These are phyloP conservation scores for Rhododendron kiyosumense DNA, from an alignment of 148 eudicot genomes.

Conservation along the genomic window DNA sequence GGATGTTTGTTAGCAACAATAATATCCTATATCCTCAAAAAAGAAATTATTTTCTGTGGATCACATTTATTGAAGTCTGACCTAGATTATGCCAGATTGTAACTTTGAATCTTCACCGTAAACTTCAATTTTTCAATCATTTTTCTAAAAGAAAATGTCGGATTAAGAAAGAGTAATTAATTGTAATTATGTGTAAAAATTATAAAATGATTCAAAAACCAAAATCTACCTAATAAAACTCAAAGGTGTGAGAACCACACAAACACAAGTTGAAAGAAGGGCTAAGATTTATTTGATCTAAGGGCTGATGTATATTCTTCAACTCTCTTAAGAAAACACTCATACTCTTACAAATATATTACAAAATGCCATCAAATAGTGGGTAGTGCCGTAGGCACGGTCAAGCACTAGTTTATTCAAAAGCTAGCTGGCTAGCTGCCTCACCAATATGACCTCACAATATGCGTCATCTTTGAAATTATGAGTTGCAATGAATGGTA, in stretches of 20 bases:
- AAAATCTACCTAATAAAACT: not conserved
- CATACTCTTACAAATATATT: no score
- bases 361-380: no score
- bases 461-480: not conserved
- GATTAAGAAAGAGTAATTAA: not conserved
- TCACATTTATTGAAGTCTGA: not conserved
- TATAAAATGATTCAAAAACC: not conserved
- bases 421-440: not conserved
- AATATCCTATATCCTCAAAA: no score
- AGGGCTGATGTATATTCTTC: no score
- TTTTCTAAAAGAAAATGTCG: not conserved
- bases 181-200: not conserved
- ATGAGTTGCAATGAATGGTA: not conserved
- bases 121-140: not conserved
- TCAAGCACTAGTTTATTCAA: no score
- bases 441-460: not conserved
- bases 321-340: no score
- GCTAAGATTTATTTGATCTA: no score
- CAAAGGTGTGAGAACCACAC: no score
- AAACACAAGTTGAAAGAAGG: no score
- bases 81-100: not conserved
- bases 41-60: not conserved
- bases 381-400: no score
- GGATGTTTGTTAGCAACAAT: not conserved
- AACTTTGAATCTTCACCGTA: not conserved